Evolutionary conservation across 257 asterid species (phyloP), one percentile per base, ranked within the genome.

Genomic region (Scutellaria galericulata): DNA sequence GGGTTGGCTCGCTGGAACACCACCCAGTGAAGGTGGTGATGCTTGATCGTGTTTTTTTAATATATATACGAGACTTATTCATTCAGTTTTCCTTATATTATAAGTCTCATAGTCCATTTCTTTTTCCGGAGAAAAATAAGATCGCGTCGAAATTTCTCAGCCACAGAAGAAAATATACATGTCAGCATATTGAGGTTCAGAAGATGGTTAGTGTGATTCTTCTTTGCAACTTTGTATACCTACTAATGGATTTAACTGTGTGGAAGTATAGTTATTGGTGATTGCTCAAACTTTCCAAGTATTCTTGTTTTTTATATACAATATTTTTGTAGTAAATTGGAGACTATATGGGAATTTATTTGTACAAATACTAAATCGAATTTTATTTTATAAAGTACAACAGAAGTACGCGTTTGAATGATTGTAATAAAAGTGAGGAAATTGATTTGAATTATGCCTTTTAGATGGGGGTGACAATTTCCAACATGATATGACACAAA

Each of bases 1-100:
- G 99, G 97, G 98, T 40, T 95, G 99, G 99, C 87, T 95, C 50
- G 98, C 96, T 8, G 98, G 98, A 77, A 58, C 96, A 48, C 91
- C 97, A 64, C 78, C 89, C 12, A 56, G 53, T 44, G 89, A 86
- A 68, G 76, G 64, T 4, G 83, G 78, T 12, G 89, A 80, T 40
- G 86, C 80, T 45, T 88, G 78, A 74, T 75, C 80, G 24, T 35
- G 31, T 18, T 4, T 51, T 18, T 41, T 51, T 54, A 45, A 62
- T 55, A 72, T 83, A 57, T 59, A 69, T 67, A 66, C 75, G 66
- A 42, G 72, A 61, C 52, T 51, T 70, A 60, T 76, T 74, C 44
- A 57, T 79, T 76, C 67, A 40, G 63, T 71, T 72, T 78, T 57
- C 39, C 40, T 18, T 37, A 48, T 54, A 64, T 74, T 61, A 70